A percentile compares a stretch with the other conserved stretches of the same genome.
phyloP scores from a whole-genome alignment of 345 rosid genomes.

The Turnera subulata region DNA sequence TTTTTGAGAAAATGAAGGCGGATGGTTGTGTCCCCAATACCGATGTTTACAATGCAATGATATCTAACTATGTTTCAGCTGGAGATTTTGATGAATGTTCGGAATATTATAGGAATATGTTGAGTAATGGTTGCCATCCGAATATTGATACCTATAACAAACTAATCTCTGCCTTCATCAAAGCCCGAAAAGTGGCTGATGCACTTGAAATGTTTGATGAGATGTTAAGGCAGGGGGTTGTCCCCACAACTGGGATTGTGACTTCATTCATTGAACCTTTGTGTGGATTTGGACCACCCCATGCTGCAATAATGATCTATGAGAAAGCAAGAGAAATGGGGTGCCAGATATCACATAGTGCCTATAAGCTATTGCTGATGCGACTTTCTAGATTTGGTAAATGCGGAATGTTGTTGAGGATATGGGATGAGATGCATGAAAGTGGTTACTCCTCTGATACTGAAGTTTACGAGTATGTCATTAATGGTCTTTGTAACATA shows the following conservation, averaged over 20 bases:
- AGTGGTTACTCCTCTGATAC: slow-evolving; percentile 58
- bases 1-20: slow-evolving; percentile 51
- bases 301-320: slow-evolving; percentile 75
- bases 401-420: slow-evolving; percentile 74
- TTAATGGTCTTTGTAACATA: slow-evolving; percentile 78
- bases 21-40: slow-evolving; percentile 47
- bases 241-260: slow-evolving; percentile 58
- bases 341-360: slow-evolving; percentile 55
- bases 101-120: slow-evolving; percentile 49
- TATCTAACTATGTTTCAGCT: slow-evolving; percentile 50
- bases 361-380: slow-evolving; percentile 74
- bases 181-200: slow-evolving; percentile 72
- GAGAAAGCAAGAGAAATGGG: slow-evolving; percentile 70
- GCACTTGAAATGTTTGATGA: slow-evolving; percentile 84
- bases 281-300: slow-evolving; percentile 85
- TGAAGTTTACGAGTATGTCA: slow-evolving; percentile 73
- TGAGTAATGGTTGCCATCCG: slow-evolving; percentile 49
- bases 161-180: slow-evolving; percentile 61
- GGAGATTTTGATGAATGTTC: slow-evolving; percentile 54
- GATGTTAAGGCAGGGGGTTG: slow-evolving; percentile 55
- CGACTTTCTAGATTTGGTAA: slow-evolving; percentile 86
- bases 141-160: slow-evolving; percentile 52
- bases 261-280: slow-evolving; percentile 64
- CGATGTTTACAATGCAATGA: slow-evolving; percentile 67
- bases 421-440: slow-evolving; percentile 89